Percentiles rank a stretch among this genome's conserved stretches.
phyloP scores from a whole-genome alignment of 176 grass and related monocot genomes.

The Triticum aestivum region DNA sequence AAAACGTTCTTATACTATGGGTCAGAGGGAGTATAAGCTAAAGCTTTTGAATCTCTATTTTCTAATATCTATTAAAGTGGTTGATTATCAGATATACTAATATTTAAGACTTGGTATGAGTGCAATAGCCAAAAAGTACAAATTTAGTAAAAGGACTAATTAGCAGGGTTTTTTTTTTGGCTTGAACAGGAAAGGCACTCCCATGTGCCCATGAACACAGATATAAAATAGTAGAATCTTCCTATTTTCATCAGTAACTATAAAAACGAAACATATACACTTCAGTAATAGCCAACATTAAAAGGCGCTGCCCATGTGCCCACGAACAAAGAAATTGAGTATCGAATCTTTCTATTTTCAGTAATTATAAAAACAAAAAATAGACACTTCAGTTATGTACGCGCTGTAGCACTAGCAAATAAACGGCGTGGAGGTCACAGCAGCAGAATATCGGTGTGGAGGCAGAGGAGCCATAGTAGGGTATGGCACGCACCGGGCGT shows the following conservation, averaged over 20 bases:
- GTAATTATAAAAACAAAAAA: neutral
- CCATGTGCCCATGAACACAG: too few relatives aligned
- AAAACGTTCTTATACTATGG: too few relatives aligned
- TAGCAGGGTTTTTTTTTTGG: neutral
- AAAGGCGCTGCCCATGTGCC: too few relatives aligned
- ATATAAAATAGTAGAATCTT: too few relatives aligned
- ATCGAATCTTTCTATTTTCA: too few relatives aligned
- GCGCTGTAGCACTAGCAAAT: neutral
- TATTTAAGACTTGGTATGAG: neutral
- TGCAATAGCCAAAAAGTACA: neutral
- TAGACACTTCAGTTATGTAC: neutral
- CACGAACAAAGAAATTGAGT: too few relatives aligned
- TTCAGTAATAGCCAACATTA: too few relatives aligned
- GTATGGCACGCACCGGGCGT: constrained; percentile 40
- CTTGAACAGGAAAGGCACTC: too few relatives aligned
- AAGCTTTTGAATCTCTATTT: neutral
- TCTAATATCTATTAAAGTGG: neutral
- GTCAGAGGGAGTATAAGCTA: neutral
- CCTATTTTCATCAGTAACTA: too few relatives aligned
- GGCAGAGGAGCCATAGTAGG: neutral
- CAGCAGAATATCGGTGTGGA: neutral
- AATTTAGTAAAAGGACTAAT: neutral
- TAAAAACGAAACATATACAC: too few relatives aligned
- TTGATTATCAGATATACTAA: neutral
- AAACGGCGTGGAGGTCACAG: neutral